These are phyloP conservation scores for Daldinia caldariorum DNA, from an alignment of 495 filamentous ascomycete species.

Conservation along the genomic window DNA sequence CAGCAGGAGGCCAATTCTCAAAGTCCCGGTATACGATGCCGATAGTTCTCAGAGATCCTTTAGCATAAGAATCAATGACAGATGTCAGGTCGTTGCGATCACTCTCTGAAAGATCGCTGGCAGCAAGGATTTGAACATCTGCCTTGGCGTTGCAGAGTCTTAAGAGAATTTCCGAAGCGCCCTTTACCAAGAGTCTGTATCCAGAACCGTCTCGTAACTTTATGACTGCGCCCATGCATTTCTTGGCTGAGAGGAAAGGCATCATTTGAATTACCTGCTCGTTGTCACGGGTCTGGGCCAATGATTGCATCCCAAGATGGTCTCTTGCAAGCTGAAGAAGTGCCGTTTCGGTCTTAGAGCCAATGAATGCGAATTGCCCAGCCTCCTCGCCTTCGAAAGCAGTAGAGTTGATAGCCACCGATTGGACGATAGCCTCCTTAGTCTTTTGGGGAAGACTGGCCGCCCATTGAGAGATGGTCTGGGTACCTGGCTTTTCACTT, in stretches of 20 bases:
- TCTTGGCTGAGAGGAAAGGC: constrained; percentile 74
- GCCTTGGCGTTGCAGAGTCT: constrained; percentile 63
- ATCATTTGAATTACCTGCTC: constrained; percentile 67
- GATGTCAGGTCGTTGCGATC: constrained; percentile 54
- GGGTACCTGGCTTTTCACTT: constrained; percentile 35
- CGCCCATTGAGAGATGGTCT: constrained; percentile 67
- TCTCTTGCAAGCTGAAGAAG: constrained; percentile 71
- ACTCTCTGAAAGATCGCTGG: constrained; percentile 48
- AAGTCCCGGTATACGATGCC: constrained; percentile 80
- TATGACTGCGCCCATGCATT: constrained; percentile 78
- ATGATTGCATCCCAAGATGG: constrained; percentile 68
- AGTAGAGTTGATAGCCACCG: constrained; percentile 77
- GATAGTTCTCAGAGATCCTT: constrained; percentile 78
- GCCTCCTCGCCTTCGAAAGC: constrained; percentile 76
- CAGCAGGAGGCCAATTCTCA: constrained; percentile 75
- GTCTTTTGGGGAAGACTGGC: constrained; percentile 62
- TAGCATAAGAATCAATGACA: constrained; percentile 71
- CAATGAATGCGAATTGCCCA: constrained; percentile 68
- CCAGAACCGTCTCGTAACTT: constrained; percentile 53
- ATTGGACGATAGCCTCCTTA: constrained; percentile 67
- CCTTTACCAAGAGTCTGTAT: constrained; percentile 75
- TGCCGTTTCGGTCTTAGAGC: constrained; percentile 81
- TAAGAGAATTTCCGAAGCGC: constrained; percentile 76
- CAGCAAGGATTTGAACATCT: constrained; percentile 33
- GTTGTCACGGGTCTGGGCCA: constrained; percentile 67